A percentile compares a stretch with the other conserved stretches of the same genome.
phyloP scores from a whole-genome alignment of 352 stramenopile species.

The Phytophthora colocasiae region DNA sequence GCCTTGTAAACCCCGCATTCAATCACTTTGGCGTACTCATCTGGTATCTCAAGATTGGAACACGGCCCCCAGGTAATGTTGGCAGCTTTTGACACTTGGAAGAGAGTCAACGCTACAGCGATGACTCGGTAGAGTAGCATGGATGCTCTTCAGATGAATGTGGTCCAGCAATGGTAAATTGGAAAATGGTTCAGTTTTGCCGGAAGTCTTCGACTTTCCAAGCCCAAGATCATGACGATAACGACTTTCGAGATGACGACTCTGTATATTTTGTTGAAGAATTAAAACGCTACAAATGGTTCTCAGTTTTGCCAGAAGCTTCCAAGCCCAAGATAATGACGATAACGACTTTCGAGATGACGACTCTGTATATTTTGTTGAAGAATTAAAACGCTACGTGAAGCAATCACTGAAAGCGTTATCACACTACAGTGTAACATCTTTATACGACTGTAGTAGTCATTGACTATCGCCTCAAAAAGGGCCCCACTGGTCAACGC shows the following conservation, averaged over 20 bases:
- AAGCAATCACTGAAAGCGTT: no score
- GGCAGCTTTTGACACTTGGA: neutral
- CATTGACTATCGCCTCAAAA: no score
- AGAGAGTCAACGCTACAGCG: neutral
- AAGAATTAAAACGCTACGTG: no score
- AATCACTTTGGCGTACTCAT: neutral
- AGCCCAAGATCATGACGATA: neutral
- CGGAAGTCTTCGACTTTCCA: neutral
- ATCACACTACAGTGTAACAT: no score
- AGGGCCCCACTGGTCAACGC: no score
- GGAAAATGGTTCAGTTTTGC: neutral
- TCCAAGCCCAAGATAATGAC: no score
- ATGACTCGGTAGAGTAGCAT: neutral
- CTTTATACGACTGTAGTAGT: no score
- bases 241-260: neutral
- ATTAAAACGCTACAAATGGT: no score
- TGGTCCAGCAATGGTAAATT: neutral
- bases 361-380: no score
- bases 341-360: no score
- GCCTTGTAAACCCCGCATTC: conserved; percentile 34
- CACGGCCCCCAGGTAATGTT: conserved; percentile 22
- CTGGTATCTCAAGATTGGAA: conserved; percentile 8
- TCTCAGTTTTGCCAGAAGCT: no score
- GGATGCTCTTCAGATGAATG: no score
- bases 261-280: neutral